Percentiles rank a stretch among this genome's conserved stretches.
Evolutionary conservation across 2,329 filamentous ascomycete species (phyloP).

Genomic region (Nemania sp.): DNA sequence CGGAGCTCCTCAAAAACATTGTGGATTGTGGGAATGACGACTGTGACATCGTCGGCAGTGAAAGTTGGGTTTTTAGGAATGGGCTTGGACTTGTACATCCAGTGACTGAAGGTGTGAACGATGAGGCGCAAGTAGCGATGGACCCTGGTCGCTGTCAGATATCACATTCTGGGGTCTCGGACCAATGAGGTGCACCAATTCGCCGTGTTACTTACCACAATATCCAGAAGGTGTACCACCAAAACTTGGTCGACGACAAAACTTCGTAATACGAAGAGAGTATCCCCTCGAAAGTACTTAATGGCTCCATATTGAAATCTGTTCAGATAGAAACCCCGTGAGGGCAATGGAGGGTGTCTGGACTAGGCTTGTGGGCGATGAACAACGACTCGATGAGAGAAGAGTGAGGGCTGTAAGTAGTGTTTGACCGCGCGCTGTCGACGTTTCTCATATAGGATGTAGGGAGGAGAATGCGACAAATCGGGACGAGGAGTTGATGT

Average conservation of each 20-base stretch:
- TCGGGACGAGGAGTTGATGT: not conserved
- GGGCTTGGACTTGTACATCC: conserved; percentile 83
- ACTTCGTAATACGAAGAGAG: conserved; percentile 42
- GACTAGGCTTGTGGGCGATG: not conserved
- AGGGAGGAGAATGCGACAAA: not conserved
- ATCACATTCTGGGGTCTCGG: conserved; percentile 27
- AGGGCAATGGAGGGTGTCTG: not conserved
- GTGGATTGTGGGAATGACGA: conserved; percentile 91
- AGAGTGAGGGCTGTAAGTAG: not conserved
- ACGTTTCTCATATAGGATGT: not conserved
- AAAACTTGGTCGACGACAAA: conserved; percentile 51
- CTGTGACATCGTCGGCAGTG: conserved; percentile 83
- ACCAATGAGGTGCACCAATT: conserved; percentile 22
- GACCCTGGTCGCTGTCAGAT: conserved; percentile 59
- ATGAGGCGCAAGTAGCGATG: conserved; percentile 87
- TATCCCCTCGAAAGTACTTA: conserved; percentile 24
- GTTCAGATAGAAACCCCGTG: not conserved
- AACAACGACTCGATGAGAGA: not conserved
- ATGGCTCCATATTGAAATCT: conserved; percentile 31
- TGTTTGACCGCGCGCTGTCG: not conserved
- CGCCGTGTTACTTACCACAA: not conserved
- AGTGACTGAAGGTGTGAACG: conserved; percentile 84
- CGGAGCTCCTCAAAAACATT: conserved; percentile 83
- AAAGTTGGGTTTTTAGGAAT: conserved; percentile 81
- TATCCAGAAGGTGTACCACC: conserved; percentile 41